Evolutionary conservation across 345 rosid species (phyloP).

Genomic region (Aquilaria sinensis): DNA sequence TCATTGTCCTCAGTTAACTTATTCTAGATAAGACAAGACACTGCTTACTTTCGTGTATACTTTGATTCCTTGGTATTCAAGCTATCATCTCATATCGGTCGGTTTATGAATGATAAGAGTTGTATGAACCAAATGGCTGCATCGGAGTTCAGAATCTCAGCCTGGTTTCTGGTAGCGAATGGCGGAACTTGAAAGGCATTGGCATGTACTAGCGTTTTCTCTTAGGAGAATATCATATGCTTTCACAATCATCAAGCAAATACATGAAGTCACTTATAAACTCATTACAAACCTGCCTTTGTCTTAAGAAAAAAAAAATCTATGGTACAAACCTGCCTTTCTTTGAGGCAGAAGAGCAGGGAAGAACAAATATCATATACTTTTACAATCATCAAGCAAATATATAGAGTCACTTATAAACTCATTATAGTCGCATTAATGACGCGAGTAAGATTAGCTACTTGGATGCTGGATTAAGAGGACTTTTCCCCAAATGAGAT

Average conservation of each 20-base stretch:
- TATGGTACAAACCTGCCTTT: slow-evolving; percentile 14
- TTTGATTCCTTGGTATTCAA: no score
- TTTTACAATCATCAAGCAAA: slow-evolving; percentile 23
- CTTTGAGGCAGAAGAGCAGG: slow-evolving; percentile 7
- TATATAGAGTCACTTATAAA: slow-evolving; percentile 19
- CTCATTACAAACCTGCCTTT: slow-evolving; percentile 3
- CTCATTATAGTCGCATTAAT: slow-evolving; percentile 18
- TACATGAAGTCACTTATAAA: slow-evolving; percentile 18
- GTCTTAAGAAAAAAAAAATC: not conserved
- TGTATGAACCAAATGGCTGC: no score
- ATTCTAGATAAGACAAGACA: not conserved
- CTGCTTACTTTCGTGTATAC: not conserved
- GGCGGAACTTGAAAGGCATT: no score
- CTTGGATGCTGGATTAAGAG: slow-evolving; percentile 35
- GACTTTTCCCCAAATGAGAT: slow-evolving; percentile 67
- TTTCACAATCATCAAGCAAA: slow-evolving; percentile 23
- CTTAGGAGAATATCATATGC: slow-evolving; percentile 5
- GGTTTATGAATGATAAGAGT: no score
- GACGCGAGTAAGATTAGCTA: slow-evolving; percentile 15
- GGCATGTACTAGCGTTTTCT: no score
- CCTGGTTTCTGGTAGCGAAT: no score
- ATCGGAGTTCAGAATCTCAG: no score
- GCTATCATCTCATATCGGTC: no score
- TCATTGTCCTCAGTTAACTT: slow-evolving; percentile 1
- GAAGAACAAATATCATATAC: slow-evolving; percentile 5